Evolutionary conservation across 2,329 filamentous ascomycete genomes (phyloP), one percentile per base, ranked within the genome.

Genomic region (Penicillium polonicum): DNA sequence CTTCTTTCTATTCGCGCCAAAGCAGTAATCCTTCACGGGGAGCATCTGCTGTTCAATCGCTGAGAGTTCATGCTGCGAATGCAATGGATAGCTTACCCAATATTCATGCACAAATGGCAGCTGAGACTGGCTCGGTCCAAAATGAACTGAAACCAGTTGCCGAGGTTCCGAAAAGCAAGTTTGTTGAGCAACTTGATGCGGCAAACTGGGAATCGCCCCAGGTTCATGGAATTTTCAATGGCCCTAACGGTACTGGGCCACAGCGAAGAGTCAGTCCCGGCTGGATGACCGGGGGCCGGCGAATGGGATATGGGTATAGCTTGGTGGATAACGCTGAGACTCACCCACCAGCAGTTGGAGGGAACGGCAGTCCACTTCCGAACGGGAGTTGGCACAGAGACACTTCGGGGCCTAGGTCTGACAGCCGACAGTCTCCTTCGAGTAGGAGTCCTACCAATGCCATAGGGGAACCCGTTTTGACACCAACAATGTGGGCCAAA

Each of bases 201-300:
- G 55, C 45, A 17, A 59, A 49, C 17, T 53, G 50, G 15, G 27
- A 33, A 15, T 49, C 39, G 10, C n/a, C 25, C 33, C 31, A 55
- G 43, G 7, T 36, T 35, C 43, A 49, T 21, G 15, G 17, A 9
- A 17, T 33, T 23, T 43, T 52, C 8, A 49, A 49, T 13, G 55
- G 57, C 9, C 23, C 25, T 9, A 49, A 54, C 27, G 55, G 52
- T n/a, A 21, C 41, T n/a, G 53, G 39, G 7, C 55, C 63, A 19
- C 60, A 68, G 46, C 72, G 73, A 17, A 74, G 67, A 60, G 65
- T 75, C 44, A 78, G 76, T 48, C 61, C 74, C 31, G 76, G 74
- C 23, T 78, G 76, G 76, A 70, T 78, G 69, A 74, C 75, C 10
- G 74, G 68, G 23, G 75, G 75, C 4, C 72, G 70, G 56, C 70